Evolutionary conservation across 345 rosid species (phyloP), one percentile per base, ranked within the genome.

Genomic region (Citrus reticulata): DNA sequence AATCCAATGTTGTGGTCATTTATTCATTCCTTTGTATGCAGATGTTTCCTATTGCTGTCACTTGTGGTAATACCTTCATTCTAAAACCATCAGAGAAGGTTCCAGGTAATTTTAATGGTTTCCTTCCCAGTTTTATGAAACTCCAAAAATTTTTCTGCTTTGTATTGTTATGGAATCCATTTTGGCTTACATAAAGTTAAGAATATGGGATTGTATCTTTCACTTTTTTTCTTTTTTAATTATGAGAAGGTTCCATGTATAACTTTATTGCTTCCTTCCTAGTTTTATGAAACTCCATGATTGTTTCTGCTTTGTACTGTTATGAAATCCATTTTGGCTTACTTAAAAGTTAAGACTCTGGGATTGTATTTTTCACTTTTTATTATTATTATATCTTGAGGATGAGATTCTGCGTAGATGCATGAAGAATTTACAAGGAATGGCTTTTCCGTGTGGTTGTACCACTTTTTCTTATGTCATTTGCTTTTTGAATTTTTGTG

Each of bases 21-120:
- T 75, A 16, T 32, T 35, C 27, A 57, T 1, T 68, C 39, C 72
- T 80, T 88, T 78, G 16, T 69, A 49, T 85, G 85, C 93, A 95
- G 99, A 95, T 94, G 98, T 94, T 95, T 76, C 99, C 99, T 0
- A 77, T 95, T 63, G 98, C 99, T 10, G 93, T 91, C 76, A 91
- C 99, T 13, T 91, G 99, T 85, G 99, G 99, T 42, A 95, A 95
- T 81, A 94, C 99, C 42, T 92, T 84, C 89, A 82, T 95, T 77
- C 83, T 93, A 65, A 95, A 95, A 91, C 99, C 98, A 83, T 93
- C 99, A 3, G 99, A 95, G 83, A 95, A 95, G 84, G 99, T 91
- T 86, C 99, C 99, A 7, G 99, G 99, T 91, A 77, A 87, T 42
- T 60, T 59, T 72, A 55, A 60, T 14, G 5, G 57, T 29, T 68